A percentile compares a stretch with the other conserved stretches of the same genome.
Evolutionary conservation across 345 rosid species (phyloP).

Genomic region (Bruguiera gymnorhiza): DNA sequence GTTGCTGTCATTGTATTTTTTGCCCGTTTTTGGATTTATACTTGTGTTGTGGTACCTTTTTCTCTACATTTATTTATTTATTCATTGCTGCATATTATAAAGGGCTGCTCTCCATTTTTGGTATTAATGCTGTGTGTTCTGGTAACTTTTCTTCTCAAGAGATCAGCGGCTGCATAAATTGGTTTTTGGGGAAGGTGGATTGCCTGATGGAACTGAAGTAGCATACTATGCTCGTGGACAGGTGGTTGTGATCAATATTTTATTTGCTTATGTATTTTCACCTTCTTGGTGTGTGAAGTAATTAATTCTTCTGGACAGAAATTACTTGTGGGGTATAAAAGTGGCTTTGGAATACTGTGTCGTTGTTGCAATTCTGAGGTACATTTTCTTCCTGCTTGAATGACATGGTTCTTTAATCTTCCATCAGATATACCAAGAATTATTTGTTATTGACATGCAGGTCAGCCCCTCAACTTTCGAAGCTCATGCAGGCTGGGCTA

Average conservation of each 20-base stretch:
- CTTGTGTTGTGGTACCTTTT: background rate
- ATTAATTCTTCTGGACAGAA: constrained; percentile 37
- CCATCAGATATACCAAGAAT: background rate
- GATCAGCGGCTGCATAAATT: constrained; percentile 32
- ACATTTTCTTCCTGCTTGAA: constrained; percentile 4
- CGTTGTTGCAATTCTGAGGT: constrained; percentile 34
- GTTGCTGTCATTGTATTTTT: background rate
- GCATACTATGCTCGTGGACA: constrained; percentile 35
- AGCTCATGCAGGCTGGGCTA: constrained; percentile 39
- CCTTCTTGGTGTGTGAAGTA: constrained; percentile 28
- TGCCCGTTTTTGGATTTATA: background rate
- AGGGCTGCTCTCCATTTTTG: background rate
- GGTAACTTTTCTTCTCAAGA: constrained; percentile 22
- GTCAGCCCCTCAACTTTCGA: constrained; percentile 36
- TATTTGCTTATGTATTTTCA: constrained; percentile 24
- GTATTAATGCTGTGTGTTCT: background rate
- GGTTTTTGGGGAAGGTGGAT: constrained; percentile 33
- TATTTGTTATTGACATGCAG: constrained; percentile 14
- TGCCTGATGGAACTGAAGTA: constrained; percentile 38
- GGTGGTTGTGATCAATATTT: constrained; percentile 20
- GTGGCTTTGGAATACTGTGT: constrained; percentile 31
- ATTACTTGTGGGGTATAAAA: constrained; percentile 32
- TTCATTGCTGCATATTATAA: too few species aligned
- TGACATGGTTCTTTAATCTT: background rate
- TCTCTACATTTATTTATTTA: too few species aligned